Evolutionary conservation across 2,329 filamentous ascomycete species (phyloP), one percentile per base, ranked within the genome.

Genomic region (Trichoderma brevicompactum): DNA sequence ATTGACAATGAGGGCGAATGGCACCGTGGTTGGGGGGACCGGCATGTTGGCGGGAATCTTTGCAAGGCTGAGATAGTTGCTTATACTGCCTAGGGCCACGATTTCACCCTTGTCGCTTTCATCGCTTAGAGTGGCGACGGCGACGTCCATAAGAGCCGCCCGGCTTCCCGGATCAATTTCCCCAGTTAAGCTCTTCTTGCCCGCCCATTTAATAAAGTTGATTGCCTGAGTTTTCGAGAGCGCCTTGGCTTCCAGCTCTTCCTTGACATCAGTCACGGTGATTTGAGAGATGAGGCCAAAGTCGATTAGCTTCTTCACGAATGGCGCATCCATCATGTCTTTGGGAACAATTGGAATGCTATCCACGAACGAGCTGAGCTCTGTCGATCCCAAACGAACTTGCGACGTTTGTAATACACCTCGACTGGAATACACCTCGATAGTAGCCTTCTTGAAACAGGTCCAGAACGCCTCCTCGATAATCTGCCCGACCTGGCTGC

Each of bases 381-480:
- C 82, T 81, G 91, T 75, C 74, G 90, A 79, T 75, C 81, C 91
- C 70, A 96, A 85, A 40, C 95, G 91, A 41, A 97, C 92, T 70
- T 91, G 85, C 12, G 91, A 87, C 41, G 91, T 96, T n/a, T 90
- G 87, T 62, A 97, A 82, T 7, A 99, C 89, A 64, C 96, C 96
- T 66, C 89, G 87, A 19, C 90, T 96, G 1, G 94, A 97, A 69
- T 96, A 88, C 7, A 97, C 85, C 72, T 97, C 94, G 65, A 98
- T 92, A 0, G 87, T 89, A 2, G 92, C 88, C 68, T 89, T 90
- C 74, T 87, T 89, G 73, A 91, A 95, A 68, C 92, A 94, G 41
- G 88, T 96, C 95, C 95, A 99, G 75, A 99, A 99, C 0, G 93
- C 92, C 77, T 97, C 92, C 73, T 97, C 94, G 61, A 99, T 92